Percentiles rank a stretch among this genome's conserved stretches.
Evolutionary conservation across 495 filamentous ascomycete genomes (phyloP).

Genomic region (Podospora conica): DNA sequence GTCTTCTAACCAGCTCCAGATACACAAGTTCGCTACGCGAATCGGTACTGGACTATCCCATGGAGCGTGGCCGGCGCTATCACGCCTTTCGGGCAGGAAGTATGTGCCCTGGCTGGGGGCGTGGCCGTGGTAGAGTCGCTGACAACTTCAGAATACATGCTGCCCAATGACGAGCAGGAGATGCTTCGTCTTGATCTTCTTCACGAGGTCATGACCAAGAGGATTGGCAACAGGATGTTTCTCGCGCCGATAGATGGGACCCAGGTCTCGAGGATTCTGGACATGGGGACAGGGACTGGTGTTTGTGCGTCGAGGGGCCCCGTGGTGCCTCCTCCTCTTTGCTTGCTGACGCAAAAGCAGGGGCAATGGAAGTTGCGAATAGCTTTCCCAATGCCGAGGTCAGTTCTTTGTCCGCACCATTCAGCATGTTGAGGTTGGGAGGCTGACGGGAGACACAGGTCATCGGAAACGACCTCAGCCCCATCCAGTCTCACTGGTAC

Average conservation of each 20-base stretch:
- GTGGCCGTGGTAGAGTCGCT: not conserved
- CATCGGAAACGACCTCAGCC: slow-evolving; percentile 47
- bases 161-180: slow-evolving; percentile 14
- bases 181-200: slow-evolving; percentile 9
- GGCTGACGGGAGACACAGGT: slow-evolving; percentile 15
- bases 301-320: slow-evolving; percentile 1
- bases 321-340: no score
- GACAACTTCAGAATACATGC: slow-evolving; percentile 6
- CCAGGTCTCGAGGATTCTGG: slow-evolving; percentile 9
- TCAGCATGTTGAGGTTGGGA: not conserved
- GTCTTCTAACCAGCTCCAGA: not conserved
- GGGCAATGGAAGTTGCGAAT: slow-evolving; percentile 20
- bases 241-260: slow-evolving; percentile 7
- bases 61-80: slow-evolving; percentile 15
- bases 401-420: not conserved
- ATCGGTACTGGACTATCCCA: slow-evolving; percentile 21
- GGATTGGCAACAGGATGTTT: slow-evolving; percentile 11
- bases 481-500: slow-evolving; percentile 42
- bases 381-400: slow-evolving; percentile 10
- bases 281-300: slow-evolving; percentile 19
- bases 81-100: slow-evolving; percentile 13
- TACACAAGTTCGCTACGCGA: not conserved
- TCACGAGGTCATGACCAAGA: slow-evolving; percentile 10
- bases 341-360: slow-evolving; percentile 2
- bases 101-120: not conserved